These are phyloP conservation scores for Deakozyma indianensis DNA, from an alignment of 805 yeast species.

Conservation along the genomic window DNA sequence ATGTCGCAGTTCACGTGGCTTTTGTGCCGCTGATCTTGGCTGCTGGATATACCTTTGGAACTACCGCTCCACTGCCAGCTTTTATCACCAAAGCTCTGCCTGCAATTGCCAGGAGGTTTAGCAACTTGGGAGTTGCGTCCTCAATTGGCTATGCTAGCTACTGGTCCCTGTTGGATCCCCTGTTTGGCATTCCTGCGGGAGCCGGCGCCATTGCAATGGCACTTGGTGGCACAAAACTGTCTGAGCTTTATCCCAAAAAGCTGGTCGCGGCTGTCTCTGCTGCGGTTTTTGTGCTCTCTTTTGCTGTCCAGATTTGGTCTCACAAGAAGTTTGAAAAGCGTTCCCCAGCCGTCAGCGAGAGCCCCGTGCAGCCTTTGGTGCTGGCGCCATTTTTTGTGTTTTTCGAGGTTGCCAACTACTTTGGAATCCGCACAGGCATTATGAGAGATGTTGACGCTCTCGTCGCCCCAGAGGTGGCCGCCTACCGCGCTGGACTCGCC, in stretches of 20 bases:
- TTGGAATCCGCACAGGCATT: constrained; percentile 47
- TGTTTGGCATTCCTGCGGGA: constrained; percentile 31
- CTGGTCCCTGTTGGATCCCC: constrained; percentile 43
- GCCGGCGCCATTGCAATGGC: constrained; percentile 22
- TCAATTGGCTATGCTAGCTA: constrained; percentile 38
- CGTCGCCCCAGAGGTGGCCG: constrained; percentile 21
- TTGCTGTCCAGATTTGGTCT: constrained; percentile 72
- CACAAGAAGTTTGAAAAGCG: constrained; percentile 70
- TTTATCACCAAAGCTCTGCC: constrained; percentile 5
- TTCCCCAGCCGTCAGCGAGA: constrained; percentile 81
- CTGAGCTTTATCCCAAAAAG: constrained; percentile 18
- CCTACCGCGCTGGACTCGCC: constrained; percentile 13
- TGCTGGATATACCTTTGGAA: constrained; percentile 32
- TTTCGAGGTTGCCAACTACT: constrained; percentile 54
- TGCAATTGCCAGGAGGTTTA: constrained; percentile 9
- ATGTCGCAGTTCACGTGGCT: constrained; percentile 61
- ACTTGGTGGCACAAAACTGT: constrained; percentile 14
- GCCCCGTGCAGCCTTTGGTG: constrained; percentile 68
- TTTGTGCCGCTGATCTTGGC: constrained; percentile 70
- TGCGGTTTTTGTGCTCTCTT: constrained; percentile 33
- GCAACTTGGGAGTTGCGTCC: constrained; percentile 33
- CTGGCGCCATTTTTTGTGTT: constrained; percentile 84
- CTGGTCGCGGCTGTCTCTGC: constrained; percentile 18
- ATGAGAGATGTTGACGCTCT: constrained; percentile 34
- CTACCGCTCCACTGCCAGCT: constrained; percentile 16